A percentile compares a stretch with the other conserved stretches of the same genome.
Conservation (phyloP, 345 rosid genomes). For the Ailanthus altissimus region DNA sequence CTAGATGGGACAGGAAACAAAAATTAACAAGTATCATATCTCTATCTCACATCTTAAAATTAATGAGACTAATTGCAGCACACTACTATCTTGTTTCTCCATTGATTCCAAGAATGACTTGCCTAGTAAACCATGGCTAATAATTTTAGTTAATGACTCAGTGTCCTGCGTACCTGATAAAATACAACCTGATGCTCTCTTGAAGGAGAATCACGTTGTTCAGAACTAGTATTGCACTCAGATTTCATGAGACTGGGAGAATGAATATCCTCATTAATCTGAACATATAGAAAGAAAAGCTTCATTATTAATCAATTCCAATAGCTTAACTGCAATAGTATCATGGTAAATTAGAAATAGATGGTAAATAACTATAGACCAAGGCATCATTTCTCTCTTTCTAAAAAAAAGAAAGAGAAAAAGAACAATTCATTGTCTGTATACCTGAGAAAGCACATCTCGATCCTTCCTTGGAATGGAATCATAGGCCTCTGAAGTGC, state of each 20-base stretch:
- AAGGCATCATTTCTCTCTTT: background rate
- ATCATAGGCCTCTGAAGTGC: slow-evolving; percentile 17
- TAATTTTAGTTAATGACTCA: background rate
- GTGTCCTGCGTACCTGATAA: slow-evolving; percentile 20
- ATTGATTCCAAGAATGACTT: background rate
- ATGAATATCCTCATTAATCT: slow-evolving; percentile 21
- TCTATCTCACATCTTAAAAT: too few relatives aligned
- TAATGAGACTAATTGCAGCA: background rate
- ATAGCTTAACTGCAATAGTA: background rate
- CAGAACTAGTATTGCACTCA: slow-evolving; percentile 19
- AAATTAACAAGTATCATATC: background rate
- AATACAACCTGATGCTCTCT: slow-evolving; percentile 21
- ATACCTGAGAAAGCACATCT: slow-evolving; percentile 27
- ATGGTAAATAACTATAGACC: background rate
- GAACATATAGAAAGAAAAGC: background rate
- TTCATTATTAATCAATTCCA: slow-evolving; percentile 10
- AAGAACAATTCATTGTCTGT: background rate
- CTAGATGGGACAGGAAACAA: slow-evolving; percentile 15
- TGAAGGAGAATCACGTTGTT: slow-evolving; percentile 14
- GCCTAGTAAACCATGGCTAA: background rate
- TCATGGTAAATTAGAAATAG: background rate
- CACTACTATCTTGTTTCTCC: background rate
- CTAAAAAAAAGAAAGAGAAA: background rate
- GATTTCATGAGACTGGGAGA: slow-evolving; percentile 15
- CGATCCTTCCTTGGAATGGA: slow-evolving; percentile 18